phyloP scores from a whole-genome alignment of 2,329 filamentous ascomycete genomes.

The Rhynchosporium secalis region DNA sequence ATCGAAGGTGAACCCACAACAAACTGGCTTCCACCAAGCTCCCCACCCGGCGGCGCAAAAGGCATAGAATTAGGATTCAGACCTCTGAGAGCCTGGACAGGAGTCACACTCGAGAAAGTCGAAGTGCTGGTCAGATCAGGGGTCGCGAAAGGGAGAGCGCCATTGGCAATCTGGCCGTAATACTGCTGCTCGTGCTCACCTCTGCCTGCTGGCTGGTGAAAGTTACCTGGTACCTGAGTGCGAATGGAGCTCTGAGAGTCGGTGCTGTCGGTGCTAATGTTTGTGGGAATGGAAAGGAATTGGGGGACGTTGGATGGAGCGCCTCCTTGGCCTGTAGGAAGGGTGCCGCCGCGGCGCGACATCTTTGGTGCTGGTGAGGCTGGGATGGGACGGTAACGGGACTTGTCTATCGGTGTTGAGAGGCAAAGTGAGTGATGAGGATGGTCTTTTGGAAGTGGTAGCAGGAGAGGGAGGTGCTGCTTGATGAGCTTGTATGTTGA shows the following conservation, averaged over 20 bases:
- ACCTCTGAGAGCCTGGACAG: neutral
- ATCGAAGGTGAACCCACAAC: neutral
- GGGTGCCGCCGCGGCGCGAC: conserved; percentile 4
- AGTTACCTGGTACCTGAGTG: conserved; percentile 33
- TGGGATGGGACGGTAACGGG: neutral
- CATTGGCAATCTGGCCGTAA: conserved; percentile 8
- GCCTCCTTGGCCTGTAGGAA: conserved; percentile 5
- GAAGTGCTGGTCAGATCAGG: conserved; percentile 1
- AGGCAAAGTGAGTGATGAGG: no score
- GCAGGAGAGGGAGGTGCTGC: neutral
- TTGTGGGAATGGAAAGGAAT: conserved; percentile 10
- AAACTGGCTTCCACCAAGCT: neutral
- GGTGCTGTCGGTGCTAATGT: conserved; percentile 20
- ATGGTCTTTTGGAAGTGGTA: no score
- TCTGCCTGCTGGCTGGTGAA: conserved; percentile 21
- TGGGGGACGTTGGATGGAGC: neutral
- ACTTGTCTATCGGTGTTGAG: conserved; percentile 10
- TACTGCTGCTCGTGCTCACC: conserved; percentile 4
- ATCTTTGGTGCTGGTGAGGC: neutral
- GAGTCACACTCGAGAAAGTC: neutral
- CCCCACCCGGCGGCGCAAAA: conserved; percentile 14
- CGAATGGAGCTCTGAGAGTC: conserved; percentile 31
- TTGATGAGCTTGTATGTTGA: neutral
- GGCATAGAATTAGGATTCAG: conserved; percentile 13
- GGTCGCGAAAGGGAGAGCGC: conserved; percentile 2